These are phyloP conservation scores for Hemileia vastatrix DNA, from an alignment of 1,284 basidiomycete species.

Conservation along the genomic window DNA sequence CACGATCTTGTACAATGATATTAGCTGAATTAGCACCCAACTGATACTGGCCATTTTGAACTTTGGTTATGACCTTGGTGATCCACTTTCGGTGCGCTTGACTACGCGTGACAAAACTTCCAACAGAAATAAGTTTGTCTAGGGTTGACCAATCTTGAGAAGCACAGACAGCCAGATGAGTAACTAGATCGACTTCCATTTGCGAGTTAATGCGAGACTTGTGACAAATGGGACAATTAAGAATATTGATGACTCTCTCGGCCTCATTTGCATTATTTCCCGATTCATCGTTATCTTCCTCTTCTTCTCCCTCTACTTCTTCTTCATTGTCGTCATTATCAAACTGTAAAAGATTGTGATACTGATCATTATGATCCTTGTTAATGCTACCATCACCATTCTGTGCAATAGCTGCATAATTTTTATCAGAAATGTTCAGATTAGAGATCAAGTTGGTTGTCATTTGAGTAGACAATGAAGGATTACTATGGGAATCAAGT, in stretches of 20 bases:
- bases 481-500: too few relatives aligned
- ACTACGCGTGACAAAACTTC: slow-evolving; percentile 88
- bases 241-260: slow-evolving; percentile 88
- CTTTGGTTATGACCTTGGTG: slow-evolving; percentile 62
- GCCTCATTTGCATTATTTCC: slow-evolving; percentile 37
- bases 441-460: too few relatives aligned
- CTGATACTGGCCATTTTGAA: slow-evolving; percentile 64
- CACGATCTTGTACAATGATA: slow-evolving; percentile 68
- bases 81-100: slow-evolving; percentile 98
- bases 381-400: too few relatives aligned
- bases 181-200: slow-evolving; percentile 67
- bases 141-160: slow-evolving; percentile 83
- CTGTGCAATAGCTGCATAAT: too few relatives aligned
- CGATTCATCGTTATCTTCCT: background rate
- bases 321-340: too few relatives aligned
- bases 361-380: too few relatives aligned
- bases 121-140: slow-evolving; percentile 58
- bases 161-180: slow-evolving; percentile 69
- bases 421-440: too few relatives aligned
- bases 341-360: too few relatives aligned
- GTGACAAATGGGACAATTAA: slow-evolving; percentile 86
- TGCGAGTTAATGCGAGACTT: slow-evolving; percentile 71
- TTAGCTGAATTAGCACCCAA: slow-evolving; percentile 57
- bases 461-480: too few relatives aligned
- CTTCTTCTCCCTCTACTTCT: slow-evolving; percentile 10